A percentile compares a stretch with the other conserved stretches of the same genome.
Evolutionary conservation across 495 filamentous ascomycete species (phyloP).

Genomic region (Penicillium macrosclerotiorum): DNA sequence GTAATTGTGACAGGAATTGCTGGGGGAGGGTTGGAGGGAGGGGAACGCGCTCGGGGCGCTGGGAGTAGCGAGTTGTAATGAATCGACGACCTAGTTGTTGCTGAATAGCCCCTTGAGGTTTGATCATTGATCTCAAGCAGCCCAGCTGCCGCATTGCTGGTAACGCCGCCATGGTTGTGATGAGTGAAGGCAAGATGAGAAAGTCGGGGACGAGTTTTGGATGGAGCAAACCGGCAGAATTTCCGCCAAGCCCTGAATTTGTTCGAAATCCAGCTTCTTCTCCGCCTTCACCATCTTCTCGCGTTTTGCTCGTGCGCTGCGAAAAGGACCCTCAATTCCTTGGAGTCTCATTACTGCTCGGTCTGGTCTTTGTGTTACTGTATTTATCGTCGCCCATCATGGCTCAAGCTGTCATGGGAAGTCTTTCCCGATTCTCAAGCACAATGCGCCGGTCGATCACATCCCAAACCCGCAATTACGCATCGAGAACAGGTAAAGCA

Average conservation of each 20-base stretch:
- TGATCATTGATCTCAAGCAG: conserved; percentile 58
- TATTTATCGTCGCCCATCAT: conserved; percentile 17
- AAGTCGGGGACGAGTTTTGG: conserved; percentile 34
- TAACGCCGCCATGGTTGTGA: conserved; percentile 55
- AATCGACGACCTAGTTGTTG: conserved; percentile 39
- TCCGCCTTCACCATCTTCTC: conserved; percentile 13
- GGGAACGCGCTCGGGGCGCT: conserved; percentile 34
- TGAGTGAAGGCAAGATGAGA: conserved; percentile 18
- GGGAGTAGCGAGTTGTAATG: conserved; percentile 41
- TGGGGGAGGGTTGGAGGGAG: conserved; percentile 41
- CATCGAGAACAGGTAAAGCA: conserved; percentile 33
- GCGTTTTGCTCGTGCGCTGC: conserved; percentile 4
- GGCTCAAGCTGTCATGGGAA: conserved; percentile 41
- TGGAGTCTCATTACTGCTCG: too few species aligned
- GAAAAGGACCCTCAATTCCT: not conserved
- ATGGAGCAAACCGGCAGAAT: conserved; percentile 40
- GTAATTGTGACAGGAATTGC: conserved; percentile 43
- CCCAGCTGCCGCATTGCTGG: conserved; percentile 62
- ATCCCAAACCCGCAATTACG: conserved; percentile 33
- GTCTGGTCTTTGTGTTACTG: too few species aligned
- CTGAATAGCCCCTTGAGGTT: conserved; percentile 44
- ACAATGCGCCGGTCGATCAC: conserved; percentile 32
- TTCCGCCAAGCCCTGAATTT: conserved; percentile 39
- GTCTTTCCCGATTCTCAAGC: conserved; percentile 37
- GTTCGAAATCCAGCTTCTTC: conserved; percentile 12